phyloP scores from a whole-genome alignment of 1,139 yeast genomes.

The Suhomyces kunorum region DNA sequence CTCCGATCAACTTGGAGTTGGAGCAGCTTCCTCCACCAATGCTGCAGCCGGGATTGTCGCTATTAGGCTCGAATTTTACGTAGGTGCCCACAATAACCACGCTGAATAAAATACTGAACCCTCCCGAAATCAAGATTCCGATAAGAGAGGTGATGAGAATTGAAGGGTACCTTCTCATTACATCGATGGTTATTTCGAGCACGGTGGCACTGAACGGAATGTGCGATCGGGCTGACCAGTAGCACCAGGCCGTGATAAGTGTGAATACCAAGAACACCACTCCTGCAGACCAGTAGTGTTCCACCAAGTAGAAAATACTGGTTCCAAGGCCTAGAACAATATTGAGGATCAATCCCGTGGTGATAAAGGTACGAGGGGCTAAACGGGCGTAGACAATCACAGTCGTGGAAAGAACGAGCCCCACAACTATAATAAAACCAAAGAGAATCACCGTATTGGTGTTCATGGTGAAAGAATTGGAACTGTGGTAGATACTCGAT shows the following conservation, averaged over 20 bases:
- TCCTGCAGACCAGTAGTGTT: conserved; percentile 74
- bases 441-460: conserved; percentile 74
- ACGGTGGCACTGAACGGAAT: conserved; percentile 77
- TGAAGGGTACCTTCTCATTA: conserved; percentile 70
- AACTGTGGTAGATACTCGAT: conserved; percentile 60
- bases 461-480: conserved; percentile 60
- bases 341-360: conserved; percentile 67
- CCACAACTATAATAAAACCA: conserved; percentile 63
- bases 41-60: conserved; percentile 37
- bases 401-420: conserved; percentile 57
- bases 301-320: conserved; percentile 66
- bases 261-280: conserved; percentile 70
- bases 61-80: conserved; percentile 61
- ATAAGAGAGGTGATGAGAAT: conserved; percentile 62
- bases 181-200: conserved; percentile 71
- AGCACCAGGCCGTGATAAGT: conserved; percentile 64
- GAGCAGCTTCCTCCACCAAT: conserved; percentile 69
- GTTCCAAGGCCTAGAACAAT: conserved; percentile 73
- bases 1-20: conserved; percentile 65
- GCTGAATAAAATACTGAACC: conserved; percentile 65
- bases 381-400: conserved; percentile 63
- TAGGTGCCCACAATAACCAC: conserved; percentile 73
- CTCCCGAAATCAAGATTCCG: conserved; percentile 67
- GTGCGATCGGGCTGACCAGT: conserved; percentile 70
- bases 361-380: conserved; percentile 69